These are phyloP conservation scores for Chaetomium sp. DNA, from an alignment of 2,329 filamentous ascomycete species.

Conservation along the genomic window DNA sequence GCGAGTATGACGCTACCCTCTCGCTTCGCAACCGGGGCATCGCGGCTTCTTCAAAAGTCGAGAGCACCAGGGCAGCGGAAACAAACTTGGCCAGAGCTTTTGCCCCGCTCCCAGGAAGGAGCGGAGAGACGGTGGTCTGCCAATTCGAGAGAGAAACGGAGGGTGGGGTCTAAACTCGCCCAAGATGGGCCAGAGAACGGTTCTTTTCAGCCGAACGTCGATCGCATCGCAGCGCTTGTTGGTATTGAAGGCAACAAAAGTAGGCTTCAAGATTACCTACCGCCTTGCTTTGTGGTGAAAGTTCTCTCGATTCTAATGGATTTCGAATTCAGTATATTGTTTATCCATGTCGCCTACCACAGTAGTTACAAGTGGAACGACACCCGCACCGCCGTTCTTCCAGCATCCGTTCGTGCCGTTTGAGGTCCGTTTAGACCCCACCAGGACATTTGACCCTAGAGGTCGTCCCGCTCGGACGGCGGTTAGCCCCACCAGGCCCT, in stretches of 20 bases:
- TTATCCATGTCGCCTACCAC: background rate
- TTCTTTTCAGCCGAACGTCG: constrained; percentile 6
- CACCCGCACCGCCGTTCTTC: no score
- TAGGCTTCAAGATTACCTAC: background rate
- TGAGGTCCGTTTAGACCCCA: constrained; percentile 1
- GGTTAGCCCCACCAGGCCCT: constrained; percentile 8
- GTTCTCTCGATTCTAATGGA: background rate
- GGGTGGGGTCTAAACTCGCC: background rate
- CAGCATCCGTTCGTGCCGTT: background rate
- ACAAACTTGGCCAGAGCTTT: background rate
- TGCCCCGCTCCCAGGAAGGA: background rate
- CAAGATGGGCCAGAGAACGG: background rate
- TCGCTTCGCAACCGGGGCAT: no score
- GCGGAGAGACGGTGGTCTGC: no score
- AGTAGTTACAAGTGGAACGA: no score
- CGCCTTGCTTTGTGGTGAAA: background rate
- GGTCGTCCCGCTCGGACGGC: background rate
- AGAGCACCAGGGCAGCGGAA: background rate
- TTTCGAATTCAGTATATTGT: background rate
- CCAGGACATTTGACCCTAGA: constrained; percentile 8
- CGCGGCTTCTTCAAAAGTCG: no score
- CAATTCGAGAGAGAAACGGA: no score
- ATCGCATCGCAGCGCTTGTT: background rate
- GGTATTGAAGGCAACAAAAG: background rate
- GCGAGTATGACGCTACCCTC: no score